phyloP scores from a whole-genome alignment of 192 early-diverging fungal genomes.

The Podila verticillata region DNA sequence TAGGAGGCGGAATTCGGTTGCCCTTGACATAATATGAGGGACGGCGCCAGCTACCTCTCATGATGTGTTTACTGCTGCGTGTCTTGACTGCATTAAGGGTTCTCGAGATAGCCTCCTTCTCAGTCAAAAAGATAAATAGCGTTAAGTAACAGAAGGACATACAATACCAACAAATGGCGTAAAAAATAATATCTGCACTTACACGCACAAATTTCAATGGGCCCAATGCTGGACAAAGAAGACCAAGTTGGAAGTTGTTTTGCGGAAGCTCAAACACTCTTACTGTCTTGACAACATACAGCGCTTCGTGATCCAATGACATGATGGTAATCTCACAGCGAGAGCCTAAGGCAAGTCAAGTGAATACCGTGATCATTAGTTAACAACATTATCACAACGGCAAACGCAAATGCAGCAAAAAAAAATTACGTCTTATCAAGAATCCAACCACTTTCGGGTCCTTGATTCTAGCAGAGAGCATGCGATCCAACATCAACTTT shows the following conservation, averaged over 20 bases:
- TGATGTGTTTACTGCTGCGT: background rate
- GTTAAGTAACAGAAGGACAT: background rate
- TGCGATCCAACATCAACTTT: background rate
- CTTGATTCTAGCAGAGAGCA: background rate
- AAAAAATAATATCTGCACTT: constrained; percentile 2
- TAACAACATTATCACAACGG: background rate
- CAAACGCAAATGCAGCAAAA: background rate
- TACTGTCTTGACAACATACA: constrained; percentile 6
- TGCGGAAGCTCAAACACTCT: constrained; percentile 21
- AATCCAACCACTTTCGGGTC: constrained; percentile 9
- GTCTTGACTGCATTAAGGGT: constrained; percentile 4
- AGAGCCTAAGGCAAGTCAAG: constrained; percentile 10
- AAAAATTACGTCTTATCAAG: background rate
- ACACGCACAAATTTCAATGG: constrained; percentile 14
- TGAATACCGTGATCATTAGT: background rate
- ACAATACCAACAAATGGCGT: background rate
- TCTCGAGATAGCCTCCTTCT: constrained; percentile 7
- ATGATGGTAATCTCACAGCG: constrained; percentile 17
- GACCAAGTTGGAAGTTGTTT: constrained; percentile 28
- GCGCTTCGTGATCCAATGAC: constrained; percentile 18
- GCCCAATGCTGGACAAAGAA: constrained; percentile 6
- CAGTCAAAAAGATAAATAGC: background rate
- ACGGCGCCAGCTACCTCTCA: constrained; percentile 8
- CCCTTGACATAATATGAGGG: constrained; percentile 29
- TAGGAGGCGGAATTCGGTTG: constrained; percentile 17